Evolutionary conservation across 306 rosid genomes (phyloP).

Genomic region (Begonia masoniana): DNA sequence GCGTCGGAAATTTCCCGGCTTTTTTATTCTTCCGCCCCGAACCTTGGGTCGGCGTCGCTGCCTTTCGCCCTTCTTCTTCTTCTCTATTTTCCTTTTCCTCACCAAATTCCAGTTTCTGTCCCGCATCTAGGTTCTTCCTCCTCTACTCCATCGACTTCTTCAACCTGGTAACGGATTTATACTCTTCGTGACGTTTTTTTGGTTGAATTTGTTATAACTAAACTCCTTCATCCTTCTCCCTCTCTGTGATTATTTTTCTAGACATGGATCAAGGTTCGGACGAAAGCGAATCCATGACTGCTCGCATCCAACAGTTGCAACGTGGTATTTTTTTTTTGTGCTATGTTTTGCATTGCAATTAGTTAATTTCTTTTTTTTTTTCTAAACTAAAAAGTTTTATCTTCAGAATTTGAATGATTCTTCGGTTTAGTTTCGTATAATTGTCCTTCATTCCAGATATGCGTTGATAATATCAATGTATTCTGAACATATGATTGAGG

Average conservation of each 20-base stretch:
- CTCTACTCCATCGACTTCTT: background rate
- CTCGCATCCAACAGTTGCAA: conserved; percentile 67
- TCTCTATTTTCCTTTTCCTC: background rate
- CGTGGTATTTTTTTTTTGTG: conserved; percentile 33
- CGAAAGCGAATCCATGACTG: conserved; percentile 27
- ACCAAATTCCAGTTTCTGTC: too few species aligned
- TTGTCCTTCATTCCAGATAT: background rate
- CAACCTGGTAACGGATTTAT: background rate
- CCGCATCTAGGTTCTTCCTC: background rate
- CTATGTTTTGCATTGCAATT: conserved; percentile 3
- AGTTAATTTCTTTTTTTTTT: background rate
- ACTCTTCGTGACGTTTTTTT: background rate
- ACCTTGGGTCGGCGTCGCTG: background rate
- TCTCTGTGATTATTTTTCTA: background rate
- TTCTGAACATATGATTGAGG: too few species aligned
- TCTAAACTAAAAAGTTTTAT: background rate
- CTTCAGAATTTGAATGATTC: background rate
- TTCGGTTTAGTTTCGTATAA: background rate
- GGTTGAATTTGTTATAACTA: background rate
- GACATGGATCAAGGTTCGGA: conserved; percentile 17
- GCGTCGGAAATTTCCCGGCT: background rate
- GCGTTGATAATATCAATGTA: too few species aligned
- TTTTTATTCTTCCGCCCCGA: background rate
- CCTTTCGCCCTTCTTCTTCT: background rate
- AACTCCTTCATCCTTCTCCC: background rate